Conservation (phyloP, 2,329 filamentous ascomycete species). For the Plectosphaerella plurivora region DNA sequence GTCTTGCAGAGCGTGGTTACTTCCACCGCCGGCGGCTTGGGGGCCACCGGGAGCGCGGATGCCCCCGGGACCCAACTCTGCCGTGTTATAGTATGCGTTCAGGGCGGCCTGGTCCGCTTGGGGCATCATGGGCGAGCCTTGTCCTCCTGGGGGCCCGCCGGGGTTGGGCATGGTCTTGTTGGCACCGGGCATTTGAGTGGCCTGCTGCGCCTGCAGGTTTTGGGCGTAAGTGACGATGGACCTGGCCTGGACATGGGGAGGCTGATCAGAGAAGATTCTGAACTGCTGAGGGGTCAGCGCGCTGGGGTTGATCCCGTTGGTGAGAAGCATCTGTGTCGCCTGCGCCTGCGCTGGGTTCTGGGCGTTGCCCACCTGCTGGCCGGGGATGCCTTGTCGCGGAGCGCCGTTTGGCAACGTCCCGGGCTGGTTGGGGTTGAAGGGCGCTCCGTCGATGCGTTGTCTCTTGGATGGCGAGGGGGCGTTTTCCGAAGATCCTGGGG, state of each 20-base stretch:
- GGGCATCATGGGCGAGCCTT: conserved; percentile 79
- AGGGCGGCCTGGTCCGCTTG: conserved; percentile 60
- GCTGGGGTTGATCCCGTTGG: conserved; percentile 71
- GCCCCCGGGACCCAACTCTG: conserved; percentile 52
- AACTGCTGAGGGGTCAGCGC: conserved; percentile 74
- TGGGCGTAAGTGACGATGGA: conserved; percentile 84
- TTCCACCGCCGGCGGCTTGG: conserved; percentile 43
- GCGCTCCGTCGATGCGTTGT: conserved; percentile 67
- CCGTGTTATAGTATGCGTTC: conserved; percentile 58
- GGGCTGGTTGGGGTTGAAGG: conserved; percentile 67
- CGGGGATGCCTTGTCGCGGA: conserved; percentile 66
- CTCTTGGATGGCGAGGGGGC: conserved; percentile 91
- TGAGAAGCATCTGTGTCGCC: conserved; percentile 57
- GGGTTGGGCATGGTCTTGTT: conserved; percentile 75
- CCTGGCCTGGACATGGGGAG: conserved; percentile 67
- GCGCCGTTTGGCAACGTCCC: conserved; percentile 72
- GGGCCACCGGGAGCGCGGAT: conserved; percentile 46
- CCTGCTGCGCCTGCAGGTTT: conserved; percentile 78
- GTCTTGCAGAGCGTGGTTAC: conserved; percentile 79
- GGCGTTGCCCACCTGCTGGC: conserved; percentile 59
- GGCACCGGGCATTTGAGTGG: conserved; percentile 62
- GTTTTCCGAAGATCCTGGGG: conserved; percentile 79
- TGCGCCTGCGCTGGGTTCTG: conserved; percentile 44
- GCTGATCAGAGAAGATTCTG: conserved; percentile 53
- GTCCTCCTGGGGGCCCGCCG: conserved; percentile 63